Percentiles rank a stretch among this genome's conserved stretches.
phyloP scores from a whole-genome alignment of 306 rosid species.

The Sphenostylis stenocarpa region DNA sequence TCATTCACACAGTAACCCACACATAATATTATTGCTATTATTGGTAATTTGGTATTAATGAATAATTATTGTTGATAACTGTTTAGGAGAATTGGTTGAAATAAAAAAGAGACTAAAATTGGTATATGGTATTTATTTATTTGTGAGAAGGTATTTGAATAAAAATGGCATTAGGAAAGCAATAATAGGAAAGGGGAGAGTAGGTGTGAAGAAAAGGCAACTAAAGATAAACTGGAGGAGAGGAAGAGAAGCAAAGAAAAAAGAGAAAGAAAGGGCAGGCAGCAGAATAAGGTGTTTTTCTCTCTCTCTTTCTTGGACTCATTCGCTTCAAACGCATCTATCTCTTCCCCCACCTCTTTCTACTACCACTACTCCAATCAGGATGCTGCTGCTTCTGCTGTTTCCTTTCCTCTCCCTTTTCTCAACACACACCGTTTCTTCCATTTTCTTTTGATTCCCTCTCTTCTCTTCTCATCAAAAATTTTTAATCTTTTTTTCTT shows the following conservation, averaged over 20 bases:
- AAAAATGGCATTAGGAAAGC: constrained; percentile 20
- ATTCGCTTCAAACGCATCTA: constrained; percentile 79
- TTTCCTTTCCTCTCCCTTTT: background rate
- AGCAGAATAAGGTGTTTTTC: constrained; percentile 48
- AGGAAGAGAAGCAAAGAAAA: constrained; percentile 36
- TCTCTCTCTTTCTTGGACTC: constrained; percentile 72
- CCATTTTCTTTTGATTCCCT: constrained; percentile 29
- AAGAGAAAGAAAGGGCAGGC: constrained; percentile 15
- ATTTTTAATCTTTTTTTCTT: constrained; percentile 19
- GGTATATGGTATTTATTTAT: background rate
- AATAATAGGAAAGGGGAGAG: constrained; percentile 44
- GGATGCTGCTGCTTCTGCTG: background rate
- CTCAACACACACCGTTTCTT: constrained; percentile 25
- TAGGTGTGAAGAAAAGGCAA: constrained; percentile 52
- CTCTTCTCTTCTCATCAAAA: constrained; percentile 16
- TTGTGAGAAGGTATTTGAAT: too few species aligned
- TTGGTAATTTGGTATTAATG: background rate
- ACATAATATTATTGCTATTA: background rate
- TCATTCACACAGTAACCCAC: constrained; percentile 16
- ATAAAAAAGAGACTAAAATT: background rate
- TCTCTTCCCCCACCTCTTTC: constrained; percentile 41
- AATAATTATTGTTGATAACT: background rate
- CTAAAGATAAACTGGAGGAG: constrained; percentile 38
- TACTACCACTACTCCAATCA: background rate
- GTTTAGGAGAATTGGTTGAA: background rate